Evolutionary conservation across 495 filamentous ascomycete species (phyloP).

Genomic region (Aspergillus baeticus): DNA sequence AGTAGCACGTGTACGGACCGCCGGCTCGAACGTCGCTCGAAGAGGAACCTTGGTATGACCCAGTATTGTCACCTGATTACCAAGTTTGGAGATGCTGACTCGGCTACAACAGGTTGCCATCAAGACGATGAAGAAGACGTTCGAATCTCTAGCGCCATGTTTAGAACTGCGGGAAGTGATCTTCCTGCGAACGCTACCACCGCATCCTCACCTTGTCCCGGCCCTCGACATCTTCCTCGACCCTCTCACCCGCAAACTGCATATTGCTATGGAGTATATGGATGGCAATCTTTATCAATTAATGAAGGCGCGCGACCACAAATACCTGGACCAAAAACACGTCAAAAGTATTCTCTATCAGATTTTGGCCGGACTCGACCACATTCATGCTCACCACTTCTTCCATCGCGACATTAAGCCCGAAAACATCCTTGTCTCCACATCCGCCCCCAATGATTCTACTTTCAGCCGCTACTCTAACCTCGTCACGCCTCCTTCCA

Average conservation of each 20-base stretch:
- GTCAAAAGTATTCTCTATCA: slow-evolving; percentile 98
- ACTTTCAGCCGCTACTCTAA: slow-evolving; percentile 90
- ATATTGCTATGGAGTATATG: slow-evolving; percentile 99
- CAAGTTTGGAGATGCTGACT: slow-evolving; percentile 3
- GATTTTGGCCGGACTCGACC: slow-evolving; percentile 92
- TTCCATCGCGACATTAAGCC: slow-evolving; percentile 99
- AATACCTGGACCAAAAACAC: slow-evolving; percentile 80
- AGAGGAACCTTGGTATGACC: slow-evolving; percentile 84
- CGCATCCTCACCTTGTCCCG: slow-evolving; percentile 88
- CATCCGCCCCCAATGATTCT: slow-evolving; percentile 78
- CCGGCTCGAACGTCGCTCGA: slow-evolving; percentile 83
- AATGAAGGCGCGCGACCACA: slow-evolving; percentile 98
- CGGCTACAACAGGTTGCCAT: slow-evolving; percentile 76
- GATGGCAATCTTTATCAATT: slow-evolving; percentile 98
- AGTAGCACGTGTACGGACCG: slow-evolving; percentile 83
- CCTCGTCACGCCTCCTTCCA: slow-evolving; percentile 90
- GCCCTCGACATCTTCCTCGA: slow-evolving; percentile 99
- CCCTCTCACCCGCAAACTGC: slow-evolving; percentile 89
- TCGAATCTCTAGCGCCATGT: slow-evolving; percentile 86
- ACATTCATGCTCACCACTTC: slow-evolving; percentile 95
- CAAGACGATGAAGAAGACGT: slow-evolving; percentile 99
- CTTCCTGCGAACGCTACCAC: slow-evolving; percentile 84
- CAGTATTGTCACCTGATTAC: neutral
- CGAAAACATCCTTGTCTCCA: slow-evolving; percentile 97
- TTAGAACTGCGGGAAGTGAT: slow-evolving; percentile 94